Evolutionary conservation across 2,329 filamentous ascomycete species (phyloP), one percentile per base, ranked within the genome.

Genomic region (Pseudopithomyces maydicus): DNA sequence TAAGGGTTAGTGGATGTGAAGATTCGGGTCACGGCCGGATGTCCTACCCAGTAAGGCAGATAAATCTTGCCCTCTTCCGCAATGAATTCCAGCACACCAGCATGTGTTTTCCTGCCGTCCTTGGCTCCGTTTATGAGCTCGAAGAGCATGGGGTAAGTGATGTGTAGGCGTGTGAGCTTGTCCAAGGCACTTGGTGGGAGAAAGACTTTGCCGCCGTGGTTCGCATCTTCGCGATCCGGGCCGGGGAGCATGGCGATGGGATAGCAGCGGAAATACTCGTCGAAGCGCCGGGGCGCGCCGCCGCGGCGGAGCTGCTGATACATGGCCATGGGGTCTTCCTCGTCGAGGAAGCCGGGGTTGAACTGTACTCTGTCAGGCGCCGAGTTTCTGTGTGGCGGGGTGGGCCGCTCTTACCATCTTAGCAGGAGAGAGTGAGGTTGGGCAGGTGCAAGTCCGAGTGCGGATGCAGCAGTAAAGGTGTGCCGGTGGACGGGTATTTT

Each of bases 201-300:
- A 74, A 99, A 91, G 69, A 99, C 94, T 82, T 99, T 99, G 78
- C 94, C 96, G 66, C 95, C 95, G 74, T 95, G 93, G 81, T 98
- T 98, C 60, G 96, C 88, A 65, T 93, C 89, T 51, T 91, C 90
- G 65, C 95, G 86, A 70, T 97, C 93, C 36, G 91, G 87, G 2
- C 94, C 93, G 12, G 93, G 92, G 61, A 96, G 87, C 93, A 99
- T 98, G 68, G 89, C 88, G 69, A 97, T 85, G 42, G 95, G 95
- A 73, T 98, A 99, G 82, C 93, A 97, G 70, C 95, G 89, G 79
- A 97, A 98, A 81, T 97, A 98, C 78, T 99, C 95, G 77, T 99
- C 94, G 80, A 99, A 99, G 58, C 93, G 91, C 68, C 92, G 90
- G 66, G 78, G 82, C 69, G 75, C 74, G 29, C 79, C 76, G 49